phyloP scores from a whole-genome alignment of 2,329 filamentous ascomycete species.

The Eutypella sp. region DNA sequence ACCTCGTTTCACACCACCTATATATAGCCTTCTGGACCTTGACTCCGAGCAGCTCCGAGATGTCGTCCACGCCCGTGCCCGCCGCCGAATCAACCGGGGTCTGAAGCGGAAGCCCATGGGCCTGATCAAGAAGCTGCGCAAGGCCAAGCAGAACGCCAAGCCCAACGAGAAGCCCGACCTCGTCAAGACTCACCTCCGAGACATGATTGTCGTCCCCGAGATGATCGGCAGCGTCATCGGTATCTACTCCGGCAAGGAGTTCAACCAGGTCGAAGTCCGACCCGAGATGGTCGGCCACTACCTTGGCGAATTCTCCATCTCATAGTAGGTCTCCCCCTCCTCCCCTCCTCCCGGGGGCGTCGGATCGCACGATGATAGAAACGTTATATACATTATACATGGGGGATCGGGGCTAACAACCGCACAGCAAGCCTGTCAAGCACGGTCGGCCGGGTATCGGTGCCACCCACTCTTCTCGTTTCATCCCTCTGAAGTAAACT shows the following conservation, averaged over 20 bases:
- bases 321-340: slow-evolving; percentile 69
- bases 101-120: slow-evolving; percentile 99
- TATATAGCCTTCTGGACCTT: slow-evolving; percentile 91
- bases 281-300: slow-evolving; percentile 99
- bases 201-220: slow-evolving; percentile 99
- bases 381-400: too few relatives aligned
- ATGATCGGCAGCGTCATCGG: slow-evolving; percentile 99
- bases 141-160: slow-evolving; percentile 97
- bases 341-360: not conserved
- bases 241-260: slow-evolving; percentile 99
- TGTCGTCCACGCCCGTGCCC: slow-evolving; percentile 98
- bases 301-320: slow-evolving; percentile 98
- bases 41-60: slow-evolving; percentile 97
- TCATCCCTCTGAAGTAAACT: slow-evolving; percentile 99
- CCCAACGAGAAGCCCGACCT: slow-evolving; percentile 99
- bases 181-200: slow-evolving; percentile 98
- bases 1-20: slow-evolving; percentile 6
- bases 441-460: slow-evolving; percentile 99
- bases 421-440: slow-evolving; percentile 93
- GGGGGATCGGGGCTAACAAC: slow-evolving; percentile 43
- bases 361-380: too few relatives aligned
- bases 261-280: slow-evolving; percentile 99
- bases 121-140: slow-evolving; percentile 99
- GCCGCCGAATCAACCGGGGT: slow-evolving; percentile 98
- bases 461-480: slow-evolving; percentile 99